These are phyloP conservation scores for Volvox africanus DNA, from an alignment of 139 green algal species.

Conservation along the genomic window DNA sequence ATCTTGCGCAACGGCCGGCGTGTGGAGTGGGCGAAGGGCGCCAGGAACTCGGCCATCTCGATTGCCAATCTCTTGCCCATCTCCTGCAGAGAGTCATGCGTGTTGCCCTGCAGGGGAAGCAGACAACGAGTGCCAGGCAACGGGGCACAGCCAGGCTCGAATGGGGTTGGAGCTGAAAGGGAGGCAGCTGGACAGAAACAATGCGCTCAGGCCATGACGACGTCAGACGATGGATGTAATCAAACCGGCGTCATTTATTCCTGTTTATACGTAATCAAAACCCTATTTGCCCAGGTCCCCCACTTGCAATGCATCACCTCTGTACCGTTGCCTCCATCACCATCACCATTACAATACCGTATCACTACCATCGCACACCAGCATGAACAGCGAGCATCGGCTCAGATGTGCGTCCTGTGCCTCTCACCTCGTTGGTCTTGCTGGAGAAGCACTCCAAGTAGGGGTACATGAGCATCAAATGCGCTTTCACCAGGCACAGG, in stretches of 20 bases:
- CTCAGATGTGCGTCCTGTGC: too few relatives aligned
- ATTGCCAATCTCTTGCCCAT: slow-evolving; percentile 57
- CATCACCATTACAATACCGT: too few relatives aligned
- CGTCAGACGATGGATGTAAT: too few relatives aligned
- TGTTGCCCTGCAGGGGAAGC: slow-evolving; percentile 53
- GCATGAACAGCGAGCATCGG: too few relatives aligned
- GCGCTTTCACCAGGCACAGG: slow-evolving; percentile 69
- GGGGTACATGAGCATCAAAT: slow-evolving; percentile 67
- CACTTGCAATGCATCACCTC: too few relatives aligned
- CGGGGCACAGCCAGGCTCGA: neutral
- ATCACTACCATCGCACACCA: too few relatives aligned
- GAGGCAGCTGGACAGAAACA: too few relatives aligned
- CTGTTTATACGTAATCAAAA: too few relatives aligned
- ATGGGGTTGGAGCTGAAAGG: neutral
- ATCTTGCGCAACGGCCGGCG: slow-evolving; percentile 46
- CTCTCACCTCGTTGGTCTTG: slow-evolving; percentile 63
- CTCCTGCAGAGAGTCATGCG: slow-evolving; percentile 52
- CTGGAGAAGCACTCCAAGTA: slow-evolving; percentile 65
- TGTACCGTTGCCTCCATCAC: too few relatives aligned
- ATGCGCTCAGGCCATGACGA: too few relatives aligned
- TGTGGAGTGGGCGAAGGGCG: slow-evolving; percentile 21
- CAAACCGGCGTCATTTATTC: too few relatives aligned
- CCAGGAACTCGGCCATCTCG: slow-evolving; percentile 58
- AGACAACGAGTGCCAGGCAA: neutral
- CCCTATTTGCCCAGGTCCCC: too few relatives aligned